These are phyloP conservation scores for Podila clonocystis DNA, from an alignment of 192 early-diverging fungal species.

Conservation along the genomic window DNA sequence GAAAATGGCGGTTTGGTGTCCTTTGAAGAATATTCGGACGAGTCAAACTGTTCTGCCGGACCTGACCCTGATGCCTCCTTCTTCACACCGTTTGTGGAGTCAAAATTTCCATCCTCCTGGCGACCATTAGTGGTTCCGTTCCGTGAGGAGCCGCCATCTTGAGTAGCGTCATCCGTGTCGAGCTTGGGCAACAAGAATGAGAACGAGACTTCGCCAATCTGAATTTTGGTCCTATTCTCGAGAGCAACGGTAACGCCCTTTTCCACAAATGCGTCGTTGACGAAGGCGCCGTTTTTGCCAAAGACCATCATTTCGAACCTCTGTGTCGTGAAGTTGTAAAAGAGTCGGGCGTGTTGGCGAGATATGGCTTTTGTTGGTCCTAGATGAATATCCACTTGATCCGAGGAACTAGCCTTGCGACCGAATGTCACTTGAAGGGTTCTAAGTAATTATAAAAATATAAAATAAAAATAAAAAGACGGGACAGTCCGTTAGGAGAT, in stretches of 20 bases:
- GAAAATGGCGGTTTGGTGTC: constrained; percentile 85
- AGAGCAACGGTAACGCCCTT: constrained; percentile 70
- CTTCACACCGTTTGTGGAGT: constrained; percentile 8
- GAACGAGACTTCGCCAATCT: constrained; percentile 85
- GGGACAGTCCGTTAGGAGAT: too few species aligned
- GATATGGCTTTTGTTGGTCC: constrained; percentile 89
- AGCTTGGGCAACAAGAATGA: constrained; percentile 79
- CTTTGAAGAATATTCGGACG: constrained; percentile 42
- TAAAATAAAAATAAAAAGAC: too few species aligned
- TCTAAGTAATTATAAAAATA: constrained; percentile 12
- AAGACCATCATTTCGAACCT: constrained; percentile 87
- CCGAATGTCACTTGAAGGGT: constrained; percentile 84
- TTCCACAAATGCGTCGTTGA: constrained; percentile 85
- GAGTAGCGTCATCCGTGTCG: constrained; percentile 49
- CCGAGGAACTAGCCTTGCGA: constrained; percentile 68
- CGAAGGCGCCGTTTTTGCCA: constrained; percentile 90
- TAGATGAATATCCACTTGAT: constrained; percentile 87
- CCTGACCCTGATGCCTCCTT: constrained; percentile 22
- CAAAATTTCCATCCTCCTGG: not conserved
- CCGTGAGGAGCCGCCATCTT: constrained; percentile 14
- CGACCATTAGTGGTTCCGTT: not conserved
- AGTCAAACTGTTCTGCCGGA: constrained; percentile 25
- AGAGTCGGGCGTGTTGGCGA: constrained; percentile 83
- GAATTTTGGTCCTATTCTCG: constrained; percentile 80
- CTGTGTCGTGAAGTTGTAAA: constrained; percentile 84